Evolutionary conservation across 1,284 basidiomycete genomes (phyloP), one percentile per base, ranked within the genome.

Genomic region (Heterobasidion parviporum): DNA sequence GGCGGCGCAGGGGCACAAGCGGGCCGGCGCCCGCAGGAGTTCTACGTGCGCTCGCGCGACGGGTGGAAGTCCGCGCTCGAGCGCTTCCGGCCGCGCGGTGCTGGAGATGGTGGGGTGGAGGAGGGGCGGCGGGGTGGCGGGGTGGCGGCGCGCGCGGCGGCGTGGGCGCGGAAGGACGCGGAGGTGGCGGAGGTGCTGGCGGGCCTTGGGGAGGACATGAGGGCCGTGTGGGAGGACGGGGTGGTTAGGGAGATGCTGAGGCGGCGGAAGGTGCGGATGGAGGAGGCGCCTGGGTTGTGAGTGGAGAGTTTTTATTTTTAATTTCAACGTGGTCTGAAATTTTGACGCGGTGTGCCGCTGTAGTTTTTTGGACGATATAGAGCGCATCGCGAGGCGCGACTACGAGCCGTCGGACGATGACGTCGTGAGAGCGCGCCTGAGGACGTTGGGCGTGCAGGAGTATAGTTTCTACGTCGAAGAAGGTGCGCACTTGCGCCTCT

Each of bases 381-480:
- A 72, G 52, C 75, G 85, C 26, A 81, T 88, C n/a, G 76, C 79
- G 0, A 67, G 67, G 3, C 60, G 70, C 0, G 70, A 78, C 47
- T 87, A 85, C 65, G 64, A 73, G 32, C 85, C 85, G 0, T 78
- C 77, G 0, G 80, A 87, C 62, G 73, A 83, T 76, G 85, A 88
- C 62, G 81, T 87, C 53, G 76, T 88, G 16, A 76, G 82, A 8
- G 84, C 85, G 2, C 72, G 86, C 52, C 70, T 88, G 55, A 75
- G 80, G 15, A 89, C 87, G 0, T 70, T 88, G 12, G 87, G 87
- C 43, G 81, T 89, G 9, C 87, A 89, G 67, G 87, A 89, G 64
- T 83, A 89, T 63, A 72, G 72, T 46, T 83, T 88, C 59, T 71
- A 76, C 52, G 81, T 89, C 61, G 82, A 85, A 56, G 79, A 83